Base-by-base conservation (phyloP, 1,284 basidiomycete genomes). In the Ganoderma lucidum region DNA sequence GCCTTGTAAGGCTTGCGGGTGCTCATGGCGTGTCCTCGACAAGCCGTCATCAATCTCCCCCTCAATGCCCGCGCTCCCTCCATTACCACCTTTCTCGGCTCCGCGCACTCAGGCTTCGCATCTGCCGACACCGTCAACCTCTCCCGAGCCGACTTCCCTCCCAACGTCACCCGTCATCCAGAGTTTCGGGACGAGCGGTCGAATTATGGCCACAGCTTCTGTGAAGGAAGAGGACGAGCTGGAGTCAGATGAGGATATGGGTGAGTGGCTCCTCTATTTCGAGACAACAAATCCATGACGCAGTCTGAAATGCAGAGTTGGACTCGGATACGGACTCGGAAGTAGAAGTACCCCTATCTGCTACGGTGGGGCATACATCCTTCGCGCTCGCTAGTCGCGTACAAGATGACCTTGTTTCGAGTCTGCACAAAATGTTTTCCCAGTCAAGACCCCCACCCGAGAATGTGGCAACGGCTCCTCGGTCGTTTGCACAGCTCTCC, bases 121-220 rank as follows among this genome's bases (percentile, higher is more conserved):
- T 2, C 32, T 71, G 5, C 72, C 70, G 1, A 73, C 72, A 9
- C 72, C 72, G 9, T 71, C 69, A 0, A 71, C 45, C 1, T 73
- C 72, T 28, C 72, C 72, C 2, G 72, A 73, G 48, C 72, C 72
- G 10, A 48, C 23, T 6, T 67, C 67, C 6, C 41, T 56, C 14
- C 71, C 71, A 12, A 53, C 62, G 4, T 70, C 67, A 15, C 66
- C 67, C 2, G 62, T 66, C 5, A 53, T 68, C 44, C 65, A 62
- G 35, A 48, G 17, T 1, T 41, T 30, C 8, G 56, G 59, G 6
- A 60, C 23, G 23, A 42, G 12, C 39, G 59, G 12, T 4, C 37
- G 23, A 3, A 28, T 23, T 8, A 28, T 17, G 3, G 42, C 53
- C 30, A 17, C 3, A 5, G 5, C 23, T 39, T 23, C 51, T 4